Evolutionary conservation across 2,329 filamentous ascomycete species (phyloP), one percentile per base, ranked within the genome.

Genomic region (Atkinsonella texensis): DNA sequence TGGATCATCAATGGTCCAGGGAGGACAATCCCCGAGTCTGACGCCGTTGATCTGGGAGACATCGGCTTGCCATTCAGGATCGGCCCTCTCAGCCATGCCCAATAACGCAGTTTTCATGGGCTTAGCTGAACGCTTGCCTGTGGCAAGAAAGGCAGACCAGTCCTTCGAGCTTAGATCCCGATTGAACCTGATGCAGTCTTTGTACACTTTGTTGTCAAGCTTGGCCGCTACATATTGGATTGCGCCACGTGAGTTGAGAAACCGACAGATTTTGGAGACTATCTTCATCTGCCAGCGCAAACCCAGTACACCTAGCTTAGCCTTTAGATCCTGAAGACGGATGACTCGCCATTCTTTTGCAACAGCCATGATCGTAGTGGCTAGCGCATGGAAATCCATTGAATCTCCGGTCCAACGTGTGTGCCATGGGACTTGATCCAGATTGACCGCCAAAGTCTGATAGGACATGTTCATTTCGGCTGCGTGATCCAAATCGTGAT

Each of bases 231-330:
- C 75, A 55, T 79, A 81, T 46, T 74, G 73, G 18, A 81, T 69
- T 31, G 76, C 71, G 6, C 79, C 80, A 46, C 75, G 68, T 23
- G 73, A 70, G 20, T 77, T 77, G 54, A 82, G 72, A 57, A 78
- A 79, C 15, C 80, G 73, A 46, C 76, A 79, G 13, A 76, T 74
- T 57, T 79, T 80, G 8, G 79, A 75, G 41, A 80, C 64, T 7
- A 76, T 74, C 57, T 77, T 79, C 77, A 81, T 81, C 59, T 81
- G 76, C 70, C 76, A 80, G 18, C 69, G 69, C 57, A 73, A 71
- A n/a, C 73, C 72, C 2, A 74, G 60, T 15, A 81, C 71, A 4
- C 77, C 78, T 31, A 83, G 67, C 59, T 83, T 83, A 20, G 65
- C 63, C 55, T 80, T 75, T 51, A 83, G 64, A 55, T 83, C 79